Conservation (phyloP, 352 stramenopile genomes). For the Halophytophthora polymorphica region DNA sequence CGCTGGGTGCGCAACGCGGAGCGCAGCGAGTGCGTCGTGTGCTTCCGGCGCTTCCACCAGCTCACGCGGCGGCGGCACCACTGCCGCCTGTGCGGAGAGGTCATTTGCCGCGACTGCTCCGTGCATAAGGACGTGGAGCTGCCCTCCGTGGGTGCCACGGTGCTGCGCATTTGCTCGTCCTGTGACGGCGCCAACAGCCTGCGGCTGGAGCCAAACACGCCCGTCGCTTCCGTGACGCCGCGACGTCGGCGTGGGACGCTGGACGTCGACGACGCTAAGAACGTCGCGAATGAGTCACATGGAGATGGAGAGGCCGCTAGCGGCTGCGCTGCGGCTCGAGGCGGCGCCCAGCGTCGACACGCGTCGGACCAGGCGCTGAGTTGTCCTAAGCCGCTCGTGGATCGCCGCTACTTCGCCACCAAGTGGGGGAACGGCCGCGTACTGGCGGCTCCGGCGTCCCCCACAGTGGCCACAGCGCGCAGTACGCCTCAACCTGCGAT, state of each 20-base stretch:
- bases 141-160: slow-evolving; percentile 56
- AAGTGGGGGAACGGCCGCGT: slow-evolving; percentile 11
- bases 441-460: slow-evolving; percentile 6
- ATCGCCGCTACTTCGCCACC: slow-evolving; percentile 26
- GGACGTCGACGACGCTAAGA: slow-evolving; percentile 3
- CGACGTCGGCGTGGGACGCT: slow-evolving; percentile 11
- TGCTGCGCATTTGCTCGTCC: slow-evolving; percentile 60
- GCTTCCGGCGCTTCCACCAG: slow-evolving; percentile 65
- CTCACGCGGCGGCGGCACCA: slow-evolving; percentile 65
- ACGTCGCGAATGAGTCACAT: slow-evolving; percentile 2
- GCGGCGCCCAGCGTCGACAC: slow-evolving; percentile 4
- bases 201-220: slow-evolving; percentile 13
- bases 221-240: slow-evolving; percentile 2
- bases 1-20: slow-evolving; percentile 61
- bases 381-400: slow-evolving; percentile 19
- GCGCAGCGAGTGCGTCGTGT: slow-evolving; percentile 53
- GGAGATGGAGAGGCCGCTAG: neutral
- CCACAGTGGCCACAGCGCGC: slow-evolving; percentile 10
- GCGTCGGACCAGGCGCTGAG: slow-evolving; percentile 11
- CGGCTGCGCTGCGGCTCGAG: slow-evolving; percentile 7
- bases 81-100: slow-evolving; percentile 71
- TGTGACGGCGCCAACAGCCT: slow-evolving; percentile 34
- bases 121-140: slow-evolving; percentile 69
- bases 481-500: slow-evolving; percentile 9
- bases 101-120: slow-evolving; percentile 75